Conservation (phyloP, 805 yeast genomes). For the Candida chilensis region DNA sequence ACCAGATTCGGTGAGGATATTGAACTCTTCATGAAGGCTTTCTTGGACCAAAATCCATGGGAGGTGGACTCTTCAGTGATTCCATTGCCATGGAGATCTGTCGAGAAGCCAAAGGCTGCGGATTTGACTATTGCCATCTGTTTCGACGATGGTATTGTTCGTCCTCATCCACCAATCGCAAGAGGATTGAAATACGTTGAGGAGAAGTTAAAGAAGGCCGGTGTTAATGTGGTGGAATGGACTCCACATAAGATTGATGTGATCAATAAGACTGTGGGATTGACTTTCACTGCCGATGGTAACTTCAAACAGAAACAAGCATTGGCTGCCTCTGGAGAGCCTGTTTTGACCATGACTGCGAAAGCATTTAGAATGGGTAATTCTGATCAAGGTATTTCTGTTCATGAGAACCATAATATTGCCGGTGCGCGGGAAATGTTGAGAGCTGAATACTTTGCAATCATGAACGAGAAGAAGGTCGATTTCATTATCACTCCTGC, state of each 20-base stretch:
- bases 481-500: slow-evolving; percentile 30
- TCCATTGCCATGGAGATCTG: slow-evolving; percentile 29
- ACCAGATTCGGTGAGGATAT: slow-evolving; percentile 9
- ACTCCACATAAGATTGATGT: slow-evolving; percentile 24
- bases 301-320: slow-evolving; percentile 21
- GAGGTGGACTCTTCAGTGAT: slow-evolving; percentile 31
- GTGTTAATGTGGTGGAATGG: slow-evolving; percentile 28
- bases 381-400: slow-evolving; percentile 16
- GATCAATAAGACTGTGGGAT: slow-evolving; percentile 24
- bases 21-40: slow-evolving; percentile 18
- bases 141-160: slow-evolving; percentile 32
- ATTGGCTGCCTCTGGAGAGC: slow-evolving; percentile 30
- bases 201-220: slow-evolving; percentile 25
- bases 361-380: slow-evolving; percentile 31
- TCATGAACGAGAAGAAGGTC: slow-evolving; percentile 22
- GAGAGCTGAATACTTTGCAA: slow-evolving; percentile 25
- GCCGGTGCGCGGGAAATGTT: slow-evolving; percentile 23
- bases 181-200: slow-evolving; percentile 24
- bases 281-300: slow-evolving; percentile 30
- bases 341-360: slow-evolving; percentile 27
- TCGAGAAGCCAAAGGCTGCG: slow-evolving; percentile 17
- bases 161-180: slow-evolving; percentile 30
- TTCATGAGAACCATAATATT: slow-evolving; percentile 24
- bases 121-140: slow-evolving; percentile 26
- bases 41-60: slow-evolving; percentile 62